phyloP scores from a whole-genome alignment of 768 basidiomycete genomes.

The Podaxis sp. region DNA sequence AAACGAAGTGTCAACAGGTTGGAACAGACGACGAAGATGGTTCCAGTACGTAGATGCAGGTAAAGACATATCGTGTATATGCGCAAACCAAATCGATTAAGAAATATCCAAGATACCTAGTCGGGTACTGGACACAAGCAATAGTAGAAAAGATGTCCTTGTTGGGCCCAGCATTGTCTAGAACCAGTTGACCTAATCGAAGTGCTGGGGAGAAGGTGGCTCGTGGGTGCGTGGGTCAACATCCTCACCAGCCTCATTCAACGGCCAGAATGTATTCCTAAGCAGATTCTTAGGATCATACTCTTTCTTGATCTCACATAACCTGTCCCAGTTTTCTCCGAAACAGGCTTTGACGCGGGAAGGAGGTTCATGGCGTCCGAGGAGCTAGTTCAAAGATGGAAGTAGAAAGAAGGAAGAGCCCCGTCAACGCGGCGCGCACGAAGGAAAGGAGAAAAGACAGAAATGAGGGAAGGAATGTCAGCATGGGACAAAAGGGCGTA shows the following conservation, averaged over 20 bases:
- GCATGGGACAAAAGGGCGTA: not conserved
- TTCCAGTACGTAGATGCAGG: not conserved
- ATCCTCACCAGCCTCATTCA: constrained; percentile 49
- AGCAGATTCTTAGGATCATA: constrained; percentile 81
- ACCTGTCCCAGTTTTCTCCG: constrained; percentile 70
- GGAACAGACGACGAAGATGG: not conserved
- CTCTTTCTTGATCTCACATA: constrained; percentile 63
- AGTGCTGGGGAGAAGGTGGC: constrained; percentile 43
- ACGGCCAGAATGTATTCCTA: constrained; percentile 77
- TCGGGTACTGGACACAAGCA: not conserved
- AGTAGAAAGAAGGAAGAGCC: not conserved
- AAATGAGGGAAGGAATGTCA: too few species aligned
- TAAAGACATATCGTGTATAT: not conserved
- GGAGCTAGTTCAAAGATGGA: constrained; percentile 44
- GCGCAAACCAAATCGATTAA: not conserved
- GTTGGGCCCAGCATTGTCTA: not conserved
- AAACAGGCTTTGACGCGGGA: constrained; percentile 62
- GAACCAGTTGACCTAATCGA: constrained; percentile 8
- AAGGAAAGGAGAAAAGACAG: too few species aligned
- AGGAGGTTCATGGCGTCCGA: constrained; percentile 65
- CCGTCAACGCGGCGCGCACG: too few species aligned
- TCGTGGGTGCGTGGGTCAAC: constrained; percentile 62
- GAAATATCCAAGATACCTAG: not conserved
- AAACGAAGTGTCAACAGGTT: not conserved
- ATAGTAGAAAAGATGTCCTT: not conserved